phyloP scores from a whole-genome alignment of 345 rosid species.

The Boechera stricta region DNA sequence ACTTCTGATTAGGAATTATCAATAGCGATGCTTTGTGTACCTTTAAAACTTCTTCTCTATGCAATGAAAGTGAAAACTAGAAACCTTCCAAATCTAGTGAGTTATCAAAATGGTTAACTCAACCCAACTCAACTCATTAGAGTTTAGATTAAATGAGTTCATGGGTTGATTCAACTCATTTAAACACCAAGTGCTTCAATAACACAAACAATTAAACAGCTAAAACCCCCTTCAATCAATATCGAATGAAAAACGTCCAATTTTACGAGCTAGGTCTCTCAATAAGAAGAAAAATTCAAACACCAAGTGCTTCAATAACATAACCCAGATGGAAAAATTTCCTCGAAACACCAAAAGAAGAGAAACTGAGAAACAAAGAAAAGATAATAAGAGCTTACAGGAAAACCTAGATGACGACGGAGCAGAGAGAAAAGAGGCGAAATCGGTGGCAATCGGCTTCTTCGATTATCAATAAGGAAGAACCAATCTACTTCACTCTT shows the following conservation, averaged over 20 bases:
- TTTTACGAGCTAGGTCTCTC: conserved; percentile 19
- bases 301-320: not conserved
- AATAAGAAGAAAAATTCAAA: conserved; percentile 4
- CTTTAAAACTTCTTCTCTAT: not conserved
- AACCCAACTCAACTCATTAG: too few species aligned
- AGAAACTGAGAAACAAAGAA: not conserved
- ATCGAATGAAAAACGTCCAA: conserved; percentile 1
- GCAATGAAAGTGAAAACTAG: not conserved
- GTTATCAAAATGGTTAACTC: too few species aligned
- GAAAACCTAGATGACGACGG: conserved; percentile 43
- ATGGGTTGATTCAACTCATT: too few species aligned
- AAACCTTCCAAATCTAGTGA: not conserved
- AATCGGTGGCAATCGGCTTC: not conserved
- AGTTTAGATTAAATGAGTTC: too few species aligned
- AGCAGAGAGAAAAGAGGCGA: conserved; percentile 8
- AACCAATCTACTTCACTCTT: too few species aligned
- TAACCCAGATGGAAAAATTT: conserved; percentile 6
- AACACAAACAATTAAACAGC: not conserved
- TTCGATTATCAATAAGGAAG: not conserved
- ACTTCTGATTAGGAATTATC: too few species aligned
- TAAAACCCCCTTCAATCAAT: not conserved
- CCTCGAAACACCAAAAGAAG: not conserved
- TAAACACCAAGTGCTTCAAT: too few species aligned
- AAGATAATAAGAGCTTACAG: conserved; percentile 26
- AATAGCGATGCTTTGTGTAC: too few species aligned